Evolutionary conservation across 2,329 filamentous ascomycete species (phyloP), one percentile per base, ranked within the genome.

Genomic region (Cordyceps tenuipes): DNA sequence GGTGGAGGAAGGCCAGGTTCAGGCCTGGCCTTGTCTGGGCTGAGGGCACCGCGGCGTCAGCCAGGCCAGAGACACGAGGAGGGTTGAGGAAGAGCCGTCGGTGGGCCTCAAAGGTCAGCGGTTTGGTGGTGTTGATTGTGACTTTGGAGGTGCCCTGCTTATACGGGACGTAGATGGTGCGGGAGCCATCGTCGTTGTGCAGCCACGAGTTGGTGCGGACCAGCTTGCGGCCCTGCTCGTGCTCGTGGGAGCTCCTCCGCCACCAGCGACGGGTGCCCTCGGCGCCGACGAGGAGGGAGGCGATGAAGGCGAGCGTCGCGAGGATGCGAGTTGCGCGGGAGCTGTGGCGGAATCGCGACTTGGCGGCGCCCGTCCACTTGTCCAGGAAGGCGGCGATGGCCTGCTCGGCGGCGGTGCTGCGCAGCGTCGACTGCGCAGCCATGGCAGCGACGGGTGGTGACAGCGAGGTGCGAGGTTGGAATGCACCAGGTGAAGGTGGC

Each of bases 51-150:
- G 82, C 81, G 15, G 86, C 85, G 71, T 91, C 86, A 44, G 82
- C 80, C 52, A 94, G 80, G 1, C 91, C 88, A 13, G 91, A 89
- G 19, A 91, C 89, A 62, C 91, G 82, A 5, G 92, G 92, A 1
- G 93, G 92, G 68, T 96, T 94, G 52, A 99, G 79, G 71, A 99
- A 99, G 34, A 99, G 80, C 29, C 95, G 83, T 34, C 94, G 84
- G 75, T 99, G 94, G 6, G 94, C 95, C 79, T 99, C 93, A 71
- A 97, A 99, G 0, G 94, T 99, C 41, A 93, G 88, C 21, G 86
- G 84, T 70, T 97, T 97, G 31, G 92, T 99, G 6, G 89, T 87
- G 70, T 90, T 81, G 64, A 99, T 97, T 61, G 89, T 88, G 52
- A 99, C 93, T 73, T 95, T 96, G 65, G 91, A 89, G 2, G 91